Conservation (phyloP, 805 yeast species). For the Lachancea waltii region DNA sequence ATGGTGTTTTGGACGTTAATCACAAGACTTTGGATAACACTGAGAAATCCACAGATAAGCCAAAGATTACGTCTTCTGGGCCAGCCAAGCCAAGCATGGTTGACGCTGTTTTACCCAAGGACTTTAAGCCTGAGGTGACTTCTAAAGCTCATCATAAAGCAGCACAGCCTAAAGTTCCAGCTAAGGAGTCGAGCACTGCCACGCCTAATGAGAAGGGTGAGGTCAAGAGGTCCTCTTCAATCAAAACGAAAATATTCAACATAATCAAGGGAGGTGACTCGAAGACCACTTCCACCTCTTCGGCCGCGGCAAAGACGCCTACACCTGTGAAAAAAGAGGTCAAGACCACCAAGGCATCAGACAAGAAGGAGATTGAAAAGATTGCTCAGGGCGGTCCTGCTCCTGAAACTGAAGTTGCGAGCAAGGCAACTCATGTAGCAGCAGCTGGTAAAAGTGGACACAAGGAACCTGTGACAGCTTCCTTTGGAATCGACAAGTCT, state of each 20-base stretch:
- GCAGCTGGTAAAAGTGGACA: background rate
- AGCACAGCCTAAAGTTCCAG: background rate
- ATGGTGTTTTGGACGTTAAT: conserved; percentile 6
- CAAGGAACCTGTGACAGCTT: background rate
- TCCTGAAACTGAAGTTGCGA: background rate
- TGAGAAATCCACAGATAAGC: background rate
- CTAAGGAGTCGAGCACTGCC: background rate
- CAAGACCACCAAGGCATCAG: background rate
- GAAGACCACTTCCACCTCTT: background rate
- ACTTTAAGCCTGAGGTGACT: conserved; percentile 5
- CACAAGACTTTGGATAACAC: background rate
- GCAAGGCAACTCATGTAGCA: background rate
- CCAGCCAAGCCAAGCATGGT: conserved; percentile 9
- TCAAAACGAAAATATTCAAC: conserved; percentile 2
- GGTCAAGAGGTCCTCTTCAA: conserved; percentile 3
- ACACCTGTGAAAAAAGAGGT: too few species aligned
- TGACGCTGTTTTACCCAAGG: conserved; percentile 9
- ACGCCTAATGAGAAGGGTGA: background rate
- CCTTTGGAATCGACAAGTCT: background rate
- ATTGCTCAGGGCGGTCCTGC: background rate
- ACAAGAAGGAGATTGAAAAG: conserved; percentile 1
- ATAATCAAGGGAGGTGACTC: conserved; percentile 1
- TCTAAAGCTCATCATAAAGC: background rate
- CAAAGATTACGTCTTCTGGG: background rate
- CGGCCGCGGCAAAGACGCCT: too few species aligned